These are phyloP conservation scores for Aspergillus egyptiacus DNA, from an alignment of 495 filamentous ascomycete species.

Conservation along the genomic window DNA sequence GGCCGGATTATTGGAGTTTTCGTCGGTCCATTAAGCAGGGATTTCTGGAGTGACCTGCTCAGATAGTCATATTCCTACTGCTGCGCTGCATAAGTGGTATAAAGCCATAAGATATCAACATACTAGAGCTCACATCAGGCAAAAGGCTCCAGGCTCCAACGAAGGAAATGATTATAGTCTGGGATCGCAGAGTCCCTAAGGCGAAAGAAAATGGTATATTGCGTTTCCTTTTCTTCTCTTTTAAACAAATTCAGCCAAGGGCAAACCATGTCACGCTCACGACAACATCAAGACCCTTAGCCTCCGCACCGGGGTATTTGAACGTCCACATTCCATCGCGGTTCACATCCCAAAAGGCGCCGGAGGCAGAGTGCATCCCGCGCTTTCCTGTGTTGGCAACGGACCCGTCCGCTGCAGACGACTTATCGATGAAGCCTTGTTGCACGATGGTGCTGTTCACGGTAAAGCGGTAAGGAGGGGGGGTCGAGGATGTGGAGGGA, in stretches of 20 bases:
- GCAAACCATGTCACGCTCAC: conserved; percentile 86
- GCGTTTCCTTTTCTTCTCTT: conserved; percentile 9
- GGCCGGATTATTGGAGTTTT: conserved; percentile 26
- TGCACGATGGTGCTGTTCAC: conserved; percentile 98
- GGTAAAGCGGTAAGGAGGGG: conserved; percentile 71
- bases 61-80: not conserved
- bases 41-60: not conserved
- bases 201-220: conserved; percentile 11
- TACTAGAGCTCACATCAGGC: conserved; percentile 2
- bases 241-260: conserved; percentile 26
- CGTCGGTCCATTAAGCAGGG: conserved; percentile 19
- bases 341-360: conserved; percentile 96
- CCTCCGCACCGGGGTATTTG: conserved; percentile 83
- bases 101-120: conserved; percentile 2
- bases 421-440: conserved; percentile 52
- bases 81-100: conserved; percentile 4
- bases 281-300: conserved; percentile 84
- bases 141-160: conserved; percentile 11
- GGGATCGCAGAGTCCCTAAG: conserved; percentile 14
- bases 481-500: conserved; percentile 43
- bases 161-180: conserved; percentile 10
- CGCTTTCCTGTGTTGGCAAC: conserved; percentile 63
- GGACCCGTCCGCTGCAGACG: conserved; percentile 32
- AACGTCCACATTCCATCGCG: conserved; percentile 97
- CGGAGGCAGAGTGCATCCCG: conserved; percentile 93